These are phyloP conservation scores for Podospora appendiculata DNA, from an alignment of 495 filamentous ascomycete species.

Conservation along the genomic window DNA sequence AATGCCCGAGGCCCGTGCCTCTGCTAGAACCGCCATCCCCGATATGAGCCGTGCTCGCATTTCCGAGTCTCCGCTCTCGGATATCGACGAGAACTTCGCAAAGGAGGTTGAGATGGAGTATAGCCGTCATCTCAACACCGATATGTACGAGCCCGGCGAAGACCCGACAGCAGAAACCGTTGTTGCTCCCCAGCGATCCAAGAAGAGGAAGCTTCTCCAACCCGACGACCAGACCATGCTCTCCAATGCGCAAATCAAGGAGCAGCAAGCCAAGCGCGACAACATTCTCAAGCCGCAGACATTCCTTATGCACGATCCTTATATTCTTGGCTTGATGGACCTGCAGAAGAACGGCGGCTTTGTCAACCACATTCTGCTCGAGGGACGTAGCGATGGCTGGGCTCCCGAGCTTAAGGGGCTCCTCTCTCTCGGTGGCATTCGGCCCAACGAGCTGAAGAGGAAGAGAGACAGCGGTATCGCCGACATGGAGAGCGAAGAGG, in stretches of 20 bases:
- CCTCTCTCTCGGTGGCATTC: conserved; percentile 72
- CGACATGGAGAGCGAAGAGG: conserved; percentile 61
- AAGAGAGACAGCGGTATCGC: conserved; percentile 88
- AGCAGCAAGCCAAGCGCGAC: conserved; percentile 69
- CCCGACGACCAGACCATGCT: conserved; percentile 59
- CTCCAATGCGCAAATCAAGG: conserved; percentile 54
- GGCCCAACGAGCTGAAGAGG: conserved; percentile 76
- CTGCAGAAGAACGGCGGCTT: conserved; percentile 86
- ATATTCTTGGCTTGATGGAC: conserved; percentile 78
- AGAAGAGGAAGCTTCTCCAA: conserved; percentile 68
- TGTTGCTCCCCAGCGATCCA: conserved; percentile 56
- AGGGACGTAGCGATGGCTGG: conserved; percentile 69
- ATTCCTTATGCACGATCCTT: conserved; percentile 79
- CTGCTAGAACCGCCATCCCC: conserved; percentile 16
- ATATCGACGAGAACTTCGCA: conserved; percentile 51
- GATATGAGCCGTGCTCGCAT: conserved; percentile 46
- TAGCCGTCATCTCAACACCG: conserved; percentile 42
- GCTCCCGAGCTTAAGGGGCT: conserved; percentile 86
- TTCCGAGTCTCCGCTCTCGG: conserved; percentile 63
- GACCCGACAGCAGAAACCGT: conserved; percentile 33
- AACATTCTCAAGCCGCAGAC: conserved; percentile 71
- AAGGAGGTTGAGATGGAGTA: conserved; percentile 46
- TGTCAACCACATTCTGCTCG: conserved; percentile 69
- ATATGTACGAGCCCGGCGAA: conserved; percentile 50
- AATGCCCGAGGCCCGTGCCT: conserved; percentile 25